Conservation (phyloP, 1,284 basidiomycete genomes). For the Phylloboletellus chloephorus region DNA sequence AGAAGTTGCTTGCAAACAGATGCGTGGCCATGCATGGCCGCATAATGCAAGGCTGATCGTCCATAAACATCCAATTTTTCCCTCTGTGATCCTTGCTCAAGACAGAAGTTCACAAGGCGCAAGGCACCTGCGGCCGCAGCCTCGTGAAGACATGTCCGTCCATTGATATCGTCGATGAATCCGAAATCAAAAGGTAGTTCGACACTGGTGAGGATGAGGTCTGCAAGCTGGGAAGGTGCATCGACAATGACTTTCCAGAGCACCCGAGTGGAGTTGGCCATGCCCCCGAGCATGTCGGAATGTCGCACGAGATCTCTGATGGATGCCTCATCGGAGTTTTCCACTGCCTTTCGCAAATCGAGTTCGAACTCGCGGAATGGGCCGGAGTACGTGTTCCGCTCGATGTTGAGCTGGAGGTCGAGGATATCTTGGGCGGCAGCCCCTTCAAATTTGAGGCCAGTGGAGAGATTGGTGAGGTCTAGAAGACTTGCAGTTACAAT, state of each 20-base stretch:
- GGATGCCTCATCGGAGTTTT: conserved; percentile 51
- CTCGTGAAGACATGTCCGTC: conserved; percentile 92
- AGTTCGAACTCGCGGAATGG: conserved; percentile 86
- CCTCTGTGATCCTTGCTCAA: conserved; percentile 65
- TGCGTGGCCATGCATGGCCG: conserved; percentile 88
- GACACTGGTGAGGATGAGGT: conserved; percentile 69
- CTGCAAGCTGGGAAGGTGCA: conserved; percentile 65
- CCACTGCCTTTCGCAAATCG: conserved; percentile 74
- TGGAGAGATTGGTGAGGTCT: conserved; percentile 83
- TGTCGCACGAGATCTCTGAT: conserved; percentile 69
- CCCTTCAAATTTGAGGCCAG: conserved; percentile 69
- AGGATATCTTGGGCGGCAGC: conserved; percentile 56
- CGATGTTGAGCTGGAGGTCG: conserved; percentile 65
- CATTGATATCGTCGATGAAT: conserved; percentile 97
- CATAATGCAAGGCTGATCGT: conserved; percentile 92
- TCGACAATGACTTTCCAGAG: conserved; percentile 89
- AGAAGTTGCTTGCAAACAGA: conserved; percentile 76
- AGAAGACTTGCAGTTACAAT: conserved; percentile 91
- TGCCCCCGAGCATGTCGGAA: conserved; percentile 62
- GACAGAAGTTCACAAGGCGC: conserved; percentile 79
- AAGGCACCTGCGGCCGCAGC: conserved; percentile 82
- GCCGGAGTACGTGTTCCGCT: conserved; percentile 54
- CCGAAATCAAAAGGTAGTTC: conserved; percentile 76
- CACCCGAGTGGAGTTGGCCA: conserved; percentile 73
- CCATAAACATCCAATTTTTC: conserved; percentile 84